Base-by-base conservation (phyloP, 225 moss, liverwort and hornwort species). In the Thuidium tamariscinum region DNA sequence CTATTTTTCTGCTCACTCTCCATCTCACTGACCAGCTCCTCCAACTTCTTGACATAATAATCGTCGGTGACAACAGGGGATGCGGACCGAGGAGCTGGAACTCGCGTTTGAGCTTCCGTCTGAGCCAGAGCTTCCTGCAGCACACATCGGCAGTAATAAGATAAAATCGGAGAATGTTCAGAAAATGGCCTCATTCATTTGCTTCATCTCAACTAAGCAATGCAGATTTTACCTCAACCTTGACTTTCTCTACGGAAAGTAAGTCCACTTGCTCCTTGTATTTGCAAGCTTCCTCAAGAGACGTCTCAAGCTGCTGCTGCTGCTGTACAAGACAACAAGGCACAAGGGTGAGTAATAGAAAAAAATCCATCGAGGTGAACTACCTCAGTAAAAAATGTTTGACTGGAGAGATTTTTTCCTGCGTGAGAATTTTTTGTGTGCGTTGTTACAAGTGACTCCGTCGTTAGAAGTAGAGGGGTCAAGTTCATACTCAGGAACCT, bases 41-140 rank as follows among this genome's bases (percentile, higher is more conserved):
- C 91, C 59, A 97, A 89, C 75, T 93, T 94, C 84, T 87, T 92
- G 54, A 93, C 92, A 88, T 93, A 90, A 61, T 88, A 93, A 76
- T 91, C 93, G 54, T 92, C 93, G 42, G 88, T 89, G 59, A 87
- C 84, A 71, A 91, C 67, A 67, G 89, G 90, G 59, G 88, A 59
- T 44, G 73, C 13, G 48, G 85, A 34, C 65, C 69, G 75, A 64
- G 54, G 85, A 52, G 51, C 48, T 77, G 82, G 70, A 36, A 76
- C 48, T 55, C 55, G 80, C 16, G 62, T 68, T 79, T 80, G 80
- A 62, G 56, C 67, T 79, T 80, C 74, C 11, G 48, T 74, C 66
- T 85, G 79, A 48, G 89, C 79, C 64, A 91, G 65, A 77, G 85
- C 80, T 80, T 88, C 88, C 90, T 93, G 88, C 85, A 85, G 76